Evolutionary conservation across 225 moss, liverwort and hornwort species (phyloP).

Genomic region (Ulota crispa): DNA sequence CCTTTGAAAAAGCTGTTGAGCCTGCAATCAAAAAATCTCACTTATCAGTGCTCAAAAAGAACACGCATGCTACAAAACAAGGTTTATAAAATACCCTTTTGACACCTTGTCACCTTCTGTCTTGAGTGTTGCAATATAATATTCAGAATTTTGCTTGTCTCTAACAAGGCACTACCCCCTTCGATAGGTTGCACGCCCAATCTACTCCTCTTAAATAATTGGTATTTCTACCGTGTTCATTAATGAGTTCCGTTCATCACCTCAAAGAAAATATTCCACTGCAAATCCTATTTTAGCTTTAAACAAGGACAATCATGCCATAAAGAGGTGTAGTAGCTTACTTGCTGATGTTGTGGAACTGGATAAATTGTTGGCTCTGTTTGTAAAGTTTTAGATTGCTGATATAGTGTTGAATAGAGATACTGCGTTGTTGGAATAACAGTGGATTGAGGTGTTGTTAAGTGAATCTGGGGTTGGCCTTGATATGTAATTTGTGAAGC

Average conservation of each 20-base stretch:
- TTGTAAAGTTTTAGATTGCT: slow-evolving; percentile 28
- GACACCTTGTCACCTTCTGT: neutral
- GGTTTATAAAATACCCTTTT: neutral
- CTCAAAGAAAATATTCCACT: neutral
- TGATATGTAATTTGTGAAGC: slow-evolving; percentile 42
- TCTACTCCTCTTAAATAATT: neutral
- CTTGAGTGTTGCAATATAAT: neutral
- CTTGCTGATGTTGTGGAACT: slow-evolving; percentile 80
- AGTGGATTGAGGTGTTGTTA: slow-evolving; percentile 33
- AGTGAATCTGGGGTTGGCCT: slow-evolving; percentile 33
- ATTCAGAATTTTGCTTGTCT: neutral
- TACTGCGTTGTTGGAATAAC: slow-evolving; percentile 26
- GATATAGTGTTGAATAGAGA: slow-evolving; percentile 55
- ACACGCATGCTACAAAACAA: neutral
- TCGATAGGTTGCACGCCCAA: neutral
- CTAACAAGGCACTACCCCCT: no score
- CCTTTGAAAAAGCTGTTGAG: slow-evolving; percentile 82
- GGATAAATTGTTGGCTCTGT: slow-evolving; percentile 53
- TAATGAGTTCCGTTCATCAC: neutral
- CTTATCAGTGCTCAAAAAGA: neutral
- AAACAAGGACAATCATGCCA: neutral
- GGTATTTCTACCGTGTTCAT: neutral
- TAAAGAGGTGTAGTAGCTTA: slow-evolving; percentile 1
- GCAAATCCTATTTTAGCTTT: neutral
- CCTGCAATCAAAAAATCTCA: slow-evolving; percentile 28